Evolutionary conservation across 202 grass and related monocot species (phyloP).

Genomic region (Panicum hallii): DNA sequence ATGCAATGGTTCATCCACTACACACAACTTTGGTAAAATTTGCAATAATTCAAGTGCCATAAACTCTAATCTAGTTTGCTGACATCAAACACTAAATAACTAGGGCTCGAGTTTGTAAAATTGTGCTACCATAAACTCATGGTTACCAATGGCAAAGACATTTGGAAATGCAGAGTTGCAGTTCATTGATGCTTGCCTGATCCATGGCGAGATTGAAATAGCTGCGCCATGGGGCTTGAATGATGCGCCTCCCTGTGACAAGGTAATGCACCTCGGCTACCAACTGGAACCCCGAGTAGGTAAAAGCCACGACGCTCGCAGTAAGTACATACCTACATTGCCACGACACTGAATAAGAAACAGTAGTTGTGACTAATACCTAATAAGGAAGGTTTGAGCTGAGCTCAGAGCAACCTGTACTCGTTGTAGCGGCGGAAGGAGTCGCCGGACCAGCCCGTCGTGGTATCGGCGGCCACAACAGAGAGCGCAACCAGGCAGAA

Average conservation of each 20-base stretch:
- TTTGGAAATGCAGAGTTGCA: conserved; percentile 22
- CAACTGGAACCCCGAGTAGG: conserved; percentile 74
- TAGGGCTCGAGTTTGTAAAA: not conserved
- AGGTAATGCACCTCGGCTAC: conserved; percentile 51
- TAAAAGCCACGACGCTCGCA: conserved; percentile 69
- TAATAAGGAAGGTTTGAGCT: not conserved
- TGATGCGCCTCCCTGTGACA: conserved; percentile 55
- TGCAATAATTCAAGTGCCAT: not conserved
- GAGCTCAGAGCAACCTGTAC: conserved; percentile 60
- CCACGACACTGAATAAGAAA: conserved; percentile 27
- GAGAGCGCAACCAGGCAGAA: conserved; percentile 75
- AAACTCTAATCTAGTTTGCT: not conserved
- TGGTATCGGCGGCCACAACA: conserved; percentile 71
- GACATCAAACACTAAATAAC: not conserved
- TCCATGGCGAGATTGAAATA: conserved; percentile 81
- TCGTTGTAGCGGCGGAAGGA: conserved; percentile 80
- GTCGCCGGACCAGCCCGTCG: conserved; percentile 77
- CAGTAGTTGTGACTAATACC: not conserved
- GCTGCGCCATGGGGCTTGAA: conserved; percentile 39
- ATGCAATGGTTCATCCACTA: not conserved
- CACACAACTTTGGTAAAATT: not conserved
- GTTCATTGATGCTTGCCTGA: conserved; percentile 64
- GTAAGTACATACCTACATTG: conserved; percentile 67
- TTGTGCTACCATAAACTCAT: not conserved
- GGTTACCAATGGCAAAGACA: conserved; percentile 1